Evolutionary conservation across 1,139 yeast genomes (phyloP).

Genomic region (Debaryomyces fabryi): DNA sequence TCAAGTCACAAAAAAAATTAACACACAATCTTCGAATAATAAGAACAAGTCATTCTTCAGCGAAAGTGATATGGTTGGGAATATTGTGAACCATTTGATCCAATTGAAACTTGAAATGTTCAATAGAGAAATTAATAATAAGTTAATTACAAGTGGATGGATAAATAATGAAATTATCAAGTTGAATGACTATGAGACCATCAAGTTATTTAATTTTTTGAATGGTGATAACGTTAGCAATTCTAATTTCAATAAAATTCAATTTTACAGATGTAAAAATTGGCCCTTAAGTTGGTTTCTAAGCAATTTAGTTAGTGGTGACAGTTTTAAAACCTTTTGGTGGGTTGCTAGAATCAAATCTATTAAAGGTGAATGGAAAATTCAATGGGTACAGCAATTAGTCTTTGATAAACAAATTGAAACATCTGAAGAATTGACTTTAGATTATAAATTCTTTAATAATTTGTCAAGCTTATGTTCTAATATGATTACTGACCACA

Average conservation of each 20-base stretch:
- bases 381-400: constrained; percentile 50
- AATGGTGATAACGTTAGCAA: constrained; percentile 5
- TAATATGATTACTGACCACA: constrained; percentile 62
- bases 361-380: constrained; percentile 63
- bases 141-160: constrained; percentile 70
- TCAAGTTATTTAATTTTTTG: constrained; percentile 24
- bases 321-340: constrained; percentile 53
- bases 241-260: constrained; percentile 29
- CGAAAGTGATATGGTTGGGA: constrained; percentile 36
- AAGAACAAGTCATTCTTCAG: constrained; percentile 25
- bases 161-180: constrained; percentile 57
- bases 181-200: constrained; percentile 42
- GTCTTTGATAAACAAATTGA: constrained; percentile 18
- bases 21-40: constrained; percentile 25
- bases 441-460: constrained; percentile 53
- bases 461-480: constrained; percentile 55
- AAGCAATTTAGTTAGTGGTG: constrained; percentile 47
- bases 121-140: constrained; percentile 52
- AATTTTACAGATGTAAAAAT: constrained; percentile 60
- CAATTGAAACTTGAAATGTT: constrained; percentile 57
- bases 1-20: constrained; percentile 37
- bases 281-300: constrained; percentile 80
- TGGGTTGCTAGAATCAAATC: constrained; percentile 69
- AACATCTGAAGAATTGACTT: constrained; percentile 20
- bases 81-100: constrained; percentile 41